Evolutionary conservation across 352 stramenopile genomes (phyloP).

Genomic region (Blastocystis sp.): DNA sequence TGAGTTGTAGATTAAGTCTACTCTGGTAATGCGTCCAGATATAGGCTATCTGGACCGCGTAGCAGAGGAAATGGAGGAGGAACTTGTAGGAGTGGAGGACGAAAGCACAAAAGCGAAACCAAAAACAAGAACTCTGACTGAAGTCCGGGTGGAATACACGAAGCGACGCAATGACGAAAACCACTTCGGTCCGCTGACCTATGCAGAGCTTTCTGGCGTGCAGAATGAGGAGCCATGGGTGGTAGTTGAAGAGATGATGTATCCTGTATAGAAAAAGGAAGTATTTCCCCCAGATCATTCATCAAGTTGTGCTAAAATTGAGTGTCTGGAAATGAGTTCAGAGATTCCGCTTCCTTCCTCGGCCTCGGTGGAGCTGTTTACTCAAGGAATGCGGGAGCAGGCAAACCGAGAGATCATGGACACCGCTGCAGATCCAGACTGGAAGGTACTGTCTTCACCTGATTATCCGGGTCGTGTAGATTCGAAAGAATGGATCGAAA

Average conservation of each 20-base stretch:
- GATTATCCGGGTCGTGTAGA: constrained; percentile 61
- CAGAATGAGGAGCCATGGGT: constrained; percentile 56
- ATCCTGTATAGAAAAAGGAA: constrained; percentile 34
- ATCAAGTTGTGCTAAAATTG: not conserved
- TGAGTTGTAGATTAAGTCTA: constrained; percentile 43
- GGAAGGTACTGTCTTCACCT: constrained; percentile 49
- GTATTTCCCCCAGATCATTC: not conserved
- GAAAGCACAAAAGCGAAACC: not conserved
- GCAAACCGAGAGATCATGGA: constrained; percentile 15
- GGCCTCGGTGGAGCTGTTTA: not conserved
- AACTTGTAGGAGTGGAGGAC: not conserved
- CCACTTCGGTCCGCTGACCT: constrained; percentile 41
- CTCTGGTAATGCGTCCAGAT: constrained; percentile 57
- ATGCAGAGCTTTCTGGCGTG: not conserved
- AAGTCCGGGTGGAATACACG: constrained; percentile 47
- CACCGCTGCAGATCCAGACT: constrained; percentile 19
- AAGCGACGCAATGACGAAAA: constrained; percentile 50
- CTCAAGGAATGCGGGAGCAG: not conserved
- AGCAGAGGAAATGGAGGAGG: not conserved
- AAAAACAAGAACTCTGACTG: constrained; percentile 19
- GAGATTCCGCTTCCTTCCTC: not conserved
- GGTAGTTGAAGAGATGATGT: not conserved
- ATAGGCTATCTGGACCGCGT: constrained; percentile 1
- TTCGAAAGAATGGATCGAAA: constrained; percentile 57
- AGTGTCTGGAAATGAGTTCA: not conserved